phyloP scores from a whole-genome alignment of 2,329 filamentous ascomycete species.

The Canariomyces notabilis region DNA sequence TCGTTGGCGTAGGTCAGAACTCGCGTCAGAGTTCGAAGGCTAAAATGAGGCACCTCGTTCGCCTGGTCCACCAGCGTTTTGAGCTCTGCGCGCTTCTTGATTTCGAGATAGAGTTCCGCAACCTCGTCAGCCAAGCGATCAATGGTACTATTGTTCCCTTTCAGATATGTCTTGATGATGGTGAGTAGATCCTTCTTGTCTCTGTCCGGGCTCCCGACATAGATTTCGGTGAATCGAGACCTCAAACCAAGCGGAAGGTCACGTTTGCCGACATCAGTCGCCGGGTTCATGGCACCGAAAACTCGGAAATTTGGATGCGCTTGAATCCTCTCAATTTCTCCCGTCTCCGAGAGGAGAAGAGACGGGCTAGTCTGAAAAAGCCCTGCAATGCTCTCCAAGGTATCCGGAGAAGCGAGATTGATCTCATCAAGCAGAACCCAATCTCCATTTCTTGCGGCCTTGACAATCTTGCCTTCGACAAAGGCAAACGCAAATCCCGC shows the following conservation, averaged over 20 bases:
- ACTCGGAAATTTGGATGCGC: conserved; percentile 92
- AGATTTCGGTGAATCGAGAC: conserved; percentile 84
- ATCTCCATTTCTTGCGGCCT: conserved; percentile 90
- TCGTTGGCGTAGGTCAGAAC: conserved; percentile 84
- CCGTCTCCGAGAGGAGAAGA: conserved; percentile 85
- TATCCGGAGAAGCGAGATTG: conserved; percentile 91
- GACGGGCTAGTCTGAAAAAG: conserved; percentile 77
- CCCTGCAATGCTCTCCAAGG: conserved; percentile 87
- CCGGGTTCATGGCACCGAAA: conserved; percentile 98
- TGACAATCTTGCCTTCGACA: conserved; percentile 91
- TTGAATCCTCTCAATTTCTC: conserved; percentile 81
- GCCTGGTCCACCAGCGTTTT: conserved; percentile 90
- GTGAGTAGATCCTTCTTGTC: conserved; percentile 80
- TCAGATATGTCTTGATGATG: conserved; percentile 85
- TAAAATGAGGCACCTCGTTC: conserved; percentile 95
- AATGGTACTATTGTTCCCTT: conserved; percentile 63
- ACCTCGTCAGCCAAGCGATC: conserved; percentile 74
- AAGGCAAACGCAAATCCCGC: conserved; percentile 89
- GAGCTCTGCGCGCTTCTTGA: conserved; percentile 72
- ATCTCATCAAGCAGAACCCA: conserved; percentile 94
- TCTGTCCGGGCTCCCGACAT: conserved; percentile 83
- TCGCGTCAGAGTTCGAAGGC: conserved; percentile 85
- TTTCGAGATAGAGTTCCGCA: conserved; percentile 80
- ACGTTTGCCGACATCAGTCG: conserved; percentile 93
- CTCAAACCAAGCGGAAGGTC: conserved; percentile 71